These are phyloP conservation scores for Lactarius sp. DNA, from an alignment of 768 basidiomycete genomes.

Conservation along the genomic window DNA sequence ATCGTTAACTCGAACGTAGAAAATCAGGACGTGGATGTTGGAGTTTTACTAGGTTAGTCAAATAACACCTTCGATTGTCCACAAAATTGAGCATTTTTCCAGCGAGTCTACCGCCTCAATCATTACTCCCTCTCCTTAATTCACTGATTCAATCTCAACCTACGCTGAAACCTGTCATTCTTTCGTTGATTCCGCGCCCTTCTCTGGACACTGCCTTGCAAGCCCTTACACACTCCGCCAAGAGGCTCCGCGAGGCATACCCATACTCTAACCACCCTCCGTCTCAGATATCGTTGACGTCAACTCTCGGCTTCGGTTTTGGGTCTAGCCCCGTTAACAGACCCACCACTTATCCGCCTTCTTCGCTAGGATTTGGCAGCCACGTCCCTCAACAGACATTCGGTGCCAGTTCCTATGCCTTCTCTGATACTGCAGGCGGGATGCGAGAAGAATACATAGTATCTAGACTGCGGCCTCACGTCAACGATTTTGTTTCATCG, in stretches of 20 bases:
- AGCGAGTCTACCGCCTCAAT: slow-evolving; percentile 79
- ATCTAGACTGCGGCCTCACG: slow-evolving; percentile 68
- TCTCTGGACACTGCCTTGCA: slow-evolving; percentile 70
- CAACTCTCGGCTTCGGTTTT: slow-evolving; percentile 34
- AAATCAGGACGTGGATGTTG: slow-evolving; percentile 69
- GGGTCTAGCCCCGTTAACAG: slow-evolving; percentile 27
- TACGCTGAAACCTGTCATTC: slow-evolving; percentile 60
- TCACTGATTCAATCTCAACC: slow-evolving; percentile 66
- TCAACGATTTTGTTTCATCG: slow-evolving; percentile 70
- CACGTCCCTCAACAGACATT: slow-evolving; percentile 24
- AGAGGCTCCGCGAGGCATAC: slow-evolving; percentile 75
- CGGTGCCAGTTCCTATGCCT: slow-evolving; percentile 15
- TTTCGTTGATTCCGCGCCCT: slow-evolving; percentile 81
- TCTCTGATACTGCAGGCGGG: slow-evolving; percentile 31
- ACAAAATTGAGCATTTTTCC: slow-evolving; percentile 21
- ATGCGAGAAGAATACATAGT: slow-evolving; percentile 82
- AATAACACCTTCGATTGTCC: slow-evolving; percentile 3
- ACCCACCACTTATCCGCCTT: slow-evolving; percentile 8
- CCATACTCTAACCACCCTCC: slow-evolving; percentile 62
- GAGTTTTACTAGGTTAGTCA: slow-evolving; percentile 68
- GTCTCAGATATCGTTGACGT: slow-evolving; percentile 31
- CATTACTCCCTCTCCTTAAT: slow-evolving; percentile 66
- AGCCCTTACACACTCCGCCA: slow-evolving; percentile 60
- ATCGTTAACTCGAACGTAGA: slow-evolving; percentile 41
- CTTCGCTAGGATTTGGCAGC: slow-evolving; percentile 29